These are phyloP conservation scores for Poronia punctata DNA, from an alignment of 495 filamentous ascomycete genomes.

Conservation along the genomic window DNA sequence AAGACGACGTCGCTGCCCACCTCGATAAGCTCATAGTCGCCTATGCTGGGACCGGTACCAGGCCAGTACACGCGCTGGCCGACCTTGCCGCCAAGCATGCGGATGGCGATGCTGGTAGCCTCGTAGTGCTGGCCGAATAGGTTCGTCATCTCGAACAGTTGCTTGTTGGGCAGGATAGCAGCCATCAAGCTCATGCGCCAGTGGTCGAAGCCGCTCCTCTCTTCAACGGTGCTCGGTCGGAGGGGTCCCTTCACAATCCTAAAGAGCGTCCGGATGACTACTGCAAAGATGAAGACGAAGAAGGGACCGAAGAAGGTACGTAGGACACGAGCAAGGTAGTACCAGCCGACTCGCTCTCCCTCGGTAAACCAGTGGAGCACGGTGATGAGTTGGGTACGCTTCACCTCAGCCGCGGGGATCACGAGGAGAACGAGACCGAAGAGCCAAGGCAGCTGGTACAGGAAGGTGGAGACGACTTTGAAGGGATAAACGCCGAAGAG, in stretches of 20 bases:
- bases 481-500: constrained; percentile 26
- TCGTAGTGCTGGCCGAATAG: constrained; percentile 39
- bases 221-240: constrained; percentile 19
- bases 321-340: constrained; percentile 31
- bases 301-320: constrained; percentile 28
- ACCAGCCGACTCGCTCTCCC: constrained; percentile 28
- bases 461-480: constrained; percentile 18
- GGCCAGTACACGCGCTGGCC: constrained; percentile 44
- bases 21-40: constrained; percentile 40
- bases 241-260: constrained; percentile 26
- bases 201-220: constrained; percentile 22
- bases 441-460: constrained; percentile 33
- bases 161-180: constrained; percentile 25
- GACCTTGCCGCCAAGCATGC: constrained; percentile 35
- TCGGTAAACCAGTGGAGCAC: constrained; percentile 35
- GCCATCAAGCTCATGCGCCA: constrained; percentile 29
- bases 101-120: constrained; percentile 31
- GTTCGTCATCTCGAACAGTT: constrained; percentile 26
- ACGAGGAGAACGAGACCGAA: constrained; percentile 34
- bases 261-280: constrained; percentile 21
- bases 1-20: constrained; percentile 44
- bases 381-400: constrained; percentile 18
- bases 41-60: constrained; percentile 36
- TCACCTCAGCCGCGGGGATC: constrained; percentile 7
- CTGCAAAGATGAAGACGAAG: constrained; percentile 26